Evolutionary conservation across 164 flowering plant species (phyloP), one percentile per base, ranked within the genome.

Genomic region (Macadamia tetraphylla): DNA sequence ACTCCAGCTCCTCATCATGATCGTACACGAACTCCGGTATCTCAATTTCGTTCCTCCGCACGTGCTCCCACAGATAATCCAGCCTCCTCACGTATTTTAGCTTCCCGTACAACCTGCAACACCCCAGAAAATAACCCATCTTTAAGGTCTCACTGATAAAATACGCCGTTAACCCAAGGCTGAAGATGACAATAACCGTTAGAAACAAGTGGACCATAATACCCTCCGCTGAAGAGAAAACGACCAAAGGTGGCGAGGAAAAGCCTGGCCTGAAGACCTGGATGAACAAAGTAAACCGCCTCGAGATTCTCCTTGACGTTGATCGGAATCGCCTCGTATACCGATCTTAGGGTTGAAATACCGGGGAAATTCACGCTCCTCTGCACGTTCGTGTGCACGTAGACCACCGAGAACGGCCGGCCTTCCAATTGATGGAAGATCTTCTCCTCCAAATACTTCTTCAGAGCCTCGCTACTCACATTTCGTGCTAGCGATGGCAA

Each of bases 201-300:
- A 49, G 5, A 35, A 35, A 17, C 12, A 56, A 9, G 64, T 13
- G 31, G 2, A 3, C 10, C 6, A 32, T 75, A 23, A 23, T 76
- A 88, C 93, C 88, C 88, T 73, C 81, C 87, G 55, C 71, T 62
- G 83, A 87, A 86, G 60, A 90, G 68, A 67, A 91, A 65, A 48
- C 92, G 88, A 14, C 94, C 94, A 43, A 91, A 81, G 42, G 90
- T 85, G 72, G 98, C 96, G 53, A 92, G 82, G 77, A 92, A 88
- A 71, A 92, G 87, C 58, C 92, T 66, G 67, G 96, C 61, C 67
- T 90, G 96, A 0, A 90, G 65, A 13, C 84, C 88, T 0, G 96
- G 96, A 68, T 92, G 98, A 14, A 92, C 76, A 73, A 92, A 88
- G 67, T 90, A 87, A 35, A 91, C 85, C 1, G 87, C 78, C 63